A percentile compares a stretch with the other conserved stretches of the same genome.
Evolutionary conservation across 352 stramenopile species (phyloP).

Genomic region (Blastocystis sp.): DNA sequence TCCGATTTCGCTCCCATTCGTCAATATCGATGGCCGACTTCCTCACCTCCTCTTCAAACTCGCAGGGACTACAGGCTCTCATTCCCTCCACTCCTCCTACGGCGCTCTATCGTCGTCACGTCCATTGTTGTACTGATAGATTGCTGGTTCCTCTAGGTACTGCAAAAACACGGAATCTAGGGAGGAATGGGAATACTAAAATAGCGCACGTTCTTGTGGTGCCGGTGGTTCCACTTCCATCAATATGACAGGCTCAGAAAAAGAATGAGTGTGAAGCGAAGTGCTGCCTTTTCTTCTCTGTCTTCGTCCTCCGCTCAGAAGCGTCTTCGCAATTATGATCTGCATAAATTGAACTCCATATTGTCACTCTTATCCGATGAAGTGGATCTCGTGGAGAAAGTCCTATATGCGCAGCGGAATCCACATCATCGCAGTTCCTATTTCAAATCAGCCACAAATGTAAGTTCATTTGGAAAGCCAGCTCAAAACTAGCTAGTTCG

Average conservation of each 20-base stretch:
- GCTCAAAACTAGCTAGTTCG: background rate
- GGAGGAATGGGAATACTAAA: background rate
- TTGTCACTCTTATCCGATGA: constrained; percentile 28
- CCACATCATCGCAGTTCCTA: constrained; percentile 29
- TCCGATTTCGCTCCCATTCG: constrained; percentile 51
- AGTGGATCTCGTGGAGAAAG: constrained; percentile 38
- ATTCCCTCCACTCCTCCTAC: background rate
- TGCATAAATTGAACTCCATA: background rate
- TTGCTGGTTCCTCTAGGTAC: constrained; percentile 21
- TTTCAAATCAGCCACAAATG: constrained; percentile 33
- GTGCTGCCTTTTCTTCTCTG: background rate
- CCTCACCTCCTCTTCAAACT: constrained; percentile 53
- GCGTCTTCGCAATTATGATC: background rate
- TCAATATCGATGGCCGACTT: constrained; percentile 67
- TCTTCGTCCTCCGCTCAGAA: background rate
- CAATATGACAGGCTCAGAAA: background rate
- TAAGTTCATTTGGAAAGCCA: background rate
- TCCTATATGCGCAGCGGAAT: constrained; percentile 46
- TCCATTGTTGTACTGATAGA: constrained; percentile 62
- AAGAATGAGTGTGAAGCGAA: constrained; percentile 22
- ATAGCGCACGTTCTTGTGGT: background rate
- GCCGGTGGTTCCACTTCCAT: constrained; percentile 26
- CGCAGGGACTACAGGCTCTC: background rate
- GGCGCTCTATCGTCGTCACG: background rate
- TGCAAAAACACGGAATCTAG: constrained; percentile 64